phyloP scores from a whole-genome alignment of 2,329 filamentous ascomycete genomes.

The Penicillium sp. region DNA sequence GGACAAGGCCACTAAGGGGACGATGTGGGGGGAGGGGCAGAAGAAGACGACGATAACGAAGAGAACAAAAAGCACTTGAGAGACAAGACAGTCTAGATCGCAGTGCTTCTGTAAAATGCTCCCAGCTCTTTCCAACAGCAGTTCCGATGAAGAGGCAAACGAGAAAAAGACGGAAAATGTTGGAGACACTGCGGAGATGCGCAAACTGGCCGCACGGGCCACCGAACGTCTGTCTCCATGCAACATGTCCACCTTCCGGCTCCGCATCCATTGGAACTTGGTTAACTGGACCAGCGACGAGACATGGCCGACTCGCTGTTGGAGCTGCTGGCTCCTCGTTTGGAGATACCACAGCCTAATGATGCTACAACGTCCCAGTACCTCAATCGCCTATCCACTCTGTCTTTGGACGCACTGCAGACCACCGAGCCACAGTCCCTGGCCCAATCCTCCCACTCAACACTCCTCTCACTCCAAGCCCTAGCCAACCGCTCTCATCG shows the following conservation, averaged over 20 bases:
- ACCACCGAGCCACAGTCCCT: conserved; percentile 79
- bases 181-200: conserved; percentile 26
- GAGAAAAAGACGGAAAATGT: conserved; percentile 1
- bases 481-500: conserved; percentile 90
- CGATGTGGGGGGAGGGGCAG: conserved; percentile 31
- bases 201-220: conserved; percentile 41
- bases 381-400: conserved; percentile 76
- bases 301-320: conserved; percentile 74
- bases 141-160: neutral
- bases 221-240: conserved; percentile 26
- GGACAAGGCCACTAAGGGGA: conserved; percentile 23
- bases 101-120: neutral
- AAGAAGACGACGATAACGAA: conserved; percentile 13
- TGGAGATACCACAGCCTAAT: conserved; percentile 51
- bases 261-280: conserved; percentile 19
- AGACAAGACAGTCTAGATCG: neutral
- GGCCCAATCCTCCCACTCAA: conserved; percentile 79
- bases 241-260: conserved; percentile 23
- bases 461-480: conserved; percentile 80
- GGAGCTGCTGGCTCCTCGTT: conserved; percentile 71
- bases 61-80: conserved; percentile 1
- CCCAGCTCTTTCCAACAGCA: neutral
- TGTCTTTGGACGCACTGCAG: conserved; percentile 74
- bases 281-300: conserved; percentile 13
- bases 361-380: conserved; percentile 62